Conservation (phyloP, 1,284 basidiomycete genomes). For the Meira nashicola region DNA sequence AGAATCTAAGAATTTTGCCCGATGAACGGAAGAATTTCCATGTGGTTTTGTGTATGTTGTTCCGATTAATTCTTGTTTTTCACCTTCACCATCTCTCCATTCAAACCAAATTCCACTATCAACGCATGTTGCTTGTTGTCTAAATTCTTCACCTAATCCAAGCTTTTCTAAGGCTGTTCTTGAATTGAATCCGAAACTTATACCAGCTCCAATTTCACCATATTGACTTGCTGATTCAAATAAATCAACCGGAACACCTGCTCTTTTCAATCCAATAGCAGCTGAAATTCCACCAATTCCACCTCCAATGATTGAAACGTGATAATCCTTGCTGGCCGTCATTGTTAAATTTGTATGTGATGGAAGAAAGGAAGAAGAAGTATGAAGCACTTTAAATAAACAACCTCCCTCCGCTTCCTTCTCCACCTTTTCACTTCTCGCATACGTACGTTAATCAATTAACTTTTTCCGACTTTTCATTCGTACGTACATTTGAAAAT, state of each 20-base stretch:
- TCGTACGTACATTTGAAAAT: too few species aligned
- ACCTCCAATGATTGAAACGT: constrained; percentile 27
- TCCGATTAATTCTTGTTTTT: constrained; percentile 19
- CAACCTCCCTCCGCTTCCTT: too few species aligned
- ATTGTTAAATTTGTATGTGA: too few species aligned
- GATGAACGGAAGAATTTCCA: constrained; percentile 29
- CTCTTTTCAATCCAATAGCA: constrained; percentile 22
- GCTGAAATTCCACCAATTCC: constrained; percentile 33
- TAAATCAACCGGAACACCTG: constrained; percentile 20
- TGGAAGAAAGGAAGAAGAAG: too few species aligned
- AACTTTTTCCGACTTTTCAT: too few species aligned
- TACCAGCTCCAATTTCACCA: constrained; percentile 29
- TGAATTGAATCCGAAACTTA: constrained; percentile 18
- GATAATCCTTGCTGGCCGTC: constrained; percentile 20
- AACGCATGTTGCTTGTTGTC: constrained; percentile 21
- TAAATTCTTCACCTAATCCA: constrained; percentile 23
- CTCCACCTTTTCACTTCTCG: too few species aligned
- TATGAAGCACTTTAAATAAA: too few species aligned
- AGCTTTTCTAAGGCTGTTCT: constrained; percentile 22
- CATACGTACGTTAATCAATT: too few species aligned
- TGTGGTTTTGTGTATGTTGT: constrained; percentile 26
- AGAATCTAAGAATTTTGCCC: constrained; percentile 28
- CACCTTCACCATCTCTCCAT: constrained; percentile 24
- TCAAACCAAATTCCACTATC: constrained; percentile 30
- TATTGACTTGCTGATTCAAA: constrained; percentile 28